phyloP scores from a whole-genome alignment of 2,329 filamentous ascomycete genomes.

The Sclerotinia minor region DNA sequence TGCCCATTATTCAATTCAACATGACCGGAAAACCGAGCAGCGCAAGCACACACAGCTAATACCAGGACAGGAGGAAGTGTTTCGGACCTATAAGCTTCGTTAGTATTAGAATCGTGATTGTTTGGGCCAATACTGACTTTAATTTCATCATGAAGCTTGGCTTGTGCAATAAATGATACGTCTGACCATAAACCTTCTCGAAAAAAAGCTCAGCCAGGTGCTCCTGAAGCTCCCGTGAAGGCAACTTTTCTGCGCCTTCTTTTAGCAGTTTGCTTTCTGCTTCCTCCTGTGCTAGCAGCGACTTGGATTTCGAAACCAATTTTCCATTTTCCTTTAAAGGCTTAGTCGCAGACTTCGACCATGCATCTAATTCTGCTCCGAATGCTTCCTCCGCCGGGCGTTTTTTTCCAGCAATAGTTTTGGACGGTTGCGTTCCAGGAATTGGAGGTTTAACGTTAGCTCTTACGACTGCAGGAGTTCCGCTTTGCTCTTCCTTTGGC shows the following conservation, averaged over 20 bases:
- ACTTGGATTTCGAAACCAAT: conserved; percentile 49
- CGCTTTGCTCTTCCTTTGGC: conserved; percentile 76
- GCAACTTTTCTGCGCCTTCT: conserved; percentile 81
- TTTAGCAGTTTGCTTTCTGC: conserved; percentile 76
- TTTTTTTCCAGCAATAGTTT: conserved; percentile 69
- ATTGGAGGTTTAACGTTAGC: conserved; percentile 81
- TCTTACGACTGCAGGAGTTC: conserved; percentile 65
- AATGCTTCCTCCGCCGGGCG: conserved; percentile 86
- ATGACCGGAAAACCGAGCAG: conserved; percentile 92
- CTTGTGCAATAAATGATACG: conserved; percentile 92
- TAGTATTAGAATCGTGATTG: conserved; percentile 15
- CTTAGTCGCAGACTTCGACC: conserved; percentile 64
- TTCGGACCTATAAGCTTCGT: conserved; percentile 56
- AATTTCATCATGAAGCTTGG: conserved; percentile 93
- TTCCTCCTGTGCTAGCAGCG: conserved; percentile 59
- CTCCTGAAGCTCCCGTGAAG: conserved; percentile 83
- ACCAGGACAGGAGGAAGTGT: conserved; percentile 86
- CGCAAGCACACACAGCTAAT: conserved; percentile 90
- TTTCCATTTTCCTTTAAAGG: conserved; percentile 46
- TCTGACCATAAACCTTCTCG: conserved; percentile 92
- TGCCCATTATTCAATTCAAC: conserved; percentile 70
- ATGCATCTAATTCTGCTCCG: conserved; percentile 74
- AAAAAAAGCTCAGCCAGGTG: conserved; percentile 95
- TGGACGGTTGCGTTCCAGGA: conserved; percentile 52
- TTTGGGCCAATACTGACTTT: conserved; percentile 51